Evolutionary conservation across 805 yeast genomes (phyloP).

Genomic region (Ogataea siamensis): DNA sequence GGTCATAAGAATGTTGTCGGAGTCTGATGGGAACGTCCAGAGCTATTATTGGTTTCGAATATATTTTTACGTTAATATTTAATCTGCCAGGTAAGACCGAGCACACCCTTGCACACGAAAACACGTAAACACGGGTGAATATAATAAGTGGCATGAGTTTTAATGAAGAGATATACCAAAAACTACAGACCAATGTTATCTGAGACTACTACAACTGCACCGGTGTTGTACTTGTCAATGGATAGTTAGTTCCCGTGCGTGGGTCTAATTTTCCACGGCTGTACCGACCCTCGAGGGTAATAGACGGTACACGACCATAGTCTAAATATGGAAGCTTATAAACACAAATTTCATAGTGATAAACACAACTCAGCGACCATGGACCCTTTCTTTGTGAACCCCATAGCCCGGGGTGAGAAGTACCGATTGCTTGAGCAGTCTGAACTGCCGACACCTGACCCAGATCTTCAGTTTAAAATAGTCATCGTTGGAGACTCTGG

Average conservation of each 20-base stretch:
- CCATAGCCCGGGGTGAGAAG: constrained; percentile 24
- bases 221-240: no score
- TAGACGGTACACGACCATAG: constrained; percentile 4
- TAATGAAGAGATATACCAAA: no score
- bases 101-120: constrained; percentile 7
- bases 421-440: constrained; percentile 24
- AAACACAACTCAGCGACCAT: background rate
- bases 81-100: constrained; percentile 1
- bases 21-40: background rate
- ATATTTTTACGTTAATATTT: constrained; percentile 3
- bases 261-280: background rate
- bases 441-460: constrained; percentile 34
- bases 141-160: no score
- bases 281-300: constrained; percentile 2
- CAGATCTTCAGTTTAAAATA: constrained; percentile 33
- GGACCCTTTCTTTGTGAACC: constrained; percentile 18
- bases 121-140: no score
- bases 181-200: no score
- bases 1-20: constrained; percentile 7
- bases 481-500: constrained; percentile 99
- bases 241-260: background rate
- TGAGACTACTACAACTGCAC: no score
- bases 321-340: constrained; percentile 18
- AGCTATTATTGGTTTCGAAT: constrained; percentile 1
- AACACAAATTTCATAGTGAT: constrained; percentile 8